These are phyloP conservation scores for Wallacemonas sp. DNA, from an alignment of 208 protist genomes.

Conservation along the genomic window DNA sequence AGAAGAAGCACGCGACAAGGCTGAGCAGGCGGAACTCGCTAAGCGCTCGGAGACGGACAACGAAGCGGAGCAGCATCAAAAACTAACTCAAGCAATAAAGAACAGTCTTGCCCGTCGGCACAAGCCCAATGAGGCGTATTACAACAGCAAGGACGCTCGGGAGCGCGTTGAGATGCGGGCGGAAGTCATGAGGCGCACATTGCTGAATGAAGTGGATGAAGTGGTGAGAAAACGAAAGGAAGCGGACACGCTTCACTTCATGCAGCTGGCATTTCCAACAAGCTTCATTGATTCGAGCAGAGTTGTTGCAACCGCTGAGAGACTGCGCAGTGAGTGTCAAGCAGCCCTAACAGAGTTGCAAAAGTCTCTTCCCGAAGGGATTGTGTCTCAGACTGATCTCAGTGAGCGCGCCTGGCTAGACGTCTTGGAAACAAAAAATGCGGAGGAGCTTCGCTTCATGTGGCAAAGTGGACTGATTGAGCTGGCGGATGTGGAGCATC, in stretches of 20 bases:
- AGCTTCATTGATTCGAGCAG: constrained; percentile 15
- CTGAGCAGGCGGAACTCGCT: neutral
- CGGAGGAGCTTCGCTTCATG: constrained; percentile 46
- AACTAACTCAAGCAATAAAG: constrained; percentile 3
- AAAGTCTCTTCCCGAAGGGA: neutral
- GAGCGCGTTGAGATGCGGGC: constrained; percentile 41
- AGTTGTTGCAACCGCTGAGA: constrained; percentile 11
- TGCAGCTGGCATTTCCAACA: constrained; percentile 46
- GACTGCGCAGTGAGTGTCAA: constrained; percentile 1
- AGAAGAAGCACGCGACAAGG: constrained; percentile 6
- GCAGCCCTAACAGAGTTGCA: neutral
- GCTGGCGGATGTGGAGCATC: constrained; percentile 26
- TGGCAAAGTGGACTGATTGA: constrained; percentile 58
- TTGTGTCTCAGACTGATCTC: constrained; percentile 18
- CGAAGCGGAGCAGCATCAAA: neutral
- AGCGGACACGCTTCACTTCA: constrained; percentile 42
- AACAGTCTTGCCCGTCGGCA: constrained; percentile 16
- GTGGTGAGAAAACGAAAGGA: constrained; percentile 53
- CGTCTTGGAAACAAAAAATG: constrained; percentile 38
- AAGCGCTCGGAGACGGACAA: neutral
- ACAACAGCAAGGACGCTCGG: constrained; percentile 54
- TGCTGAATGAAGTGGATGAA: constrained; percentile 66
- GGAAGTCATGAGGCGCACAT: constrained; percentile 23
- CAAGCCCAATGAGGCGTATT: constrained; percentile 57
- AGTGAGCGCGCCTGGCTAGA: constrained; percentile 53